Evolutionary conservation across 106 monocot species (phyloP).

Genomic region (Dioscorea alata): DNA sequence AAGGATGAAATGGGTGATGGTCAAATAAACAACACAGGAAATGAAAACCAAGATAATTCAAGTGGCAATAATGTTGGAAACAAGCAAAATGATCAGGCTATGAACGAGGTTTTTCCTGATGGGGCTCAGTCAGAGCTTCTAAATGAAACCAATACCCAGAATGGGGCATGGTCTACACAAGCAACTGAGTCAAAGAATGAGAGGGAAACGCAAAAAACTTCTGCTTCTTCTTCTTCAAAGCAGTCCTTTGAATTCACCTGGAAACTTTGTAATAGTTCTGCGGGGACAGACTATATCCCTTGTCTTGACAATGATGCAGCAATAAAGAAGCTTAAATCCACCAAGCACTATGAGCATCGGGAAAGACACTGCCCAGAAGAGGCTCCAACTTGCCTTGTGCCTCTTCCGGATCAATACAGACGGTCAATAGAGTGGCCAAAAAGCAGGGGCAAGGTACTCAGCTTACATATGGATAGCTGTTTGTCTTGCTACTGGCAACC

Average conservation of each 20-base stretch:
- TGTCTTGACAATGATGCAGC: constrained; percentile 85
- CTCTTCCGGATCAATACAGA: constrained; percentile 66
- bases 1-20: constrained; percentile 24
- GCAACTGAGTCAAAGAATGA: constrained; percentile 71
- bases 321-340: constrained; percentile 55
- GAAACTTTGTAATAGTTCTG: constrained; percentile 71
- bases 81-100: constrained; percentile 23
- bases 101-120: constrained; percentile 48
- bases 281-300: constrained; percentile 84
- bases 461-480: neutral
- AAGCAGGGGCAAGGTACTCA: constrained; percentile 80
- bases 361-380: constrained; percentile 92
- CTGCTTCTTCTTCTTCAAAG: neutral
- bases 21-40: constrained; percentile 21
- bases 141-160: constrained; percentile 65
- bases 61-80: constrained; percentile 13
- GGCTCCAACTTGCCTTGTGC: constrained; percentile 76
- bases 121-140: constrained; percentile 71
- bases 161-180: constrained; percentile 75
- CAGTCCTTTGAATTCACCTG: constrained; percentile 33
- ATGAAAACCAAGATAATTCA: constrained; percentile 26
- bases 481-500: neutral
- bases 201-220: constrained; percentile 44
- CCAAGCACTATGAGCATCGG: constrained; percentile 80
- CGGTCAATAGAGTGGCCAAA: constrained; percentile 67